Evolutionary conservation across 768 basidiomycete genomes (phyloP), one percentile per base, ranked within the genome.

Genomic region (Mycena polygramma): DNA sequence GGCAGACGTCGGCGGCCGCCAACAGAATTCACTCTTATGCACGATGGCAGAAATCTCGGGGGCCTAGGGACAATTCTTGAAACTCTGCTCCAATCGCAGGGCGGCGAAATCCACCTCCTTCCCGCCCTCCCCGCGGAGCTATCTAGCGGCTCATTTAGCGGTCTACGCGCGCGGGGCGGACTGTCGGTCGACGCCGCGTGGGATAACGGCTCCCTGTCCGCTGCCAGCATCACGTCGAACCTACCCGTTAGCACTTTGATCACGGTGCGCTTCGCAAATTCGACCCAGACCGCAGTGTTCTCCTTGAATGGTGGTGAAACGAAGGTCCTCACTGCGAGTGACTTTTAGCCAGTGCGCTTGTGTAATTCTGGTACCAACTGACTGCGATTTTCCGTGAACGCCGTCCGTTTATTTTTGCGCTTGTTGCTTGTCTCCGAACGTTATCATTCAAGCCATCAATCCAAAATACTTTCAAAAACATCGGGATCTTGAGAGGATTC

Each of bases 1-100:
- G 30, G 30, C 30, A 30, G 30, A 30, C 30, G 30, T 30, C 30
- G 30, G 30, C 6, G 30, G 30, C 30, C 30, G 30, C 30, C 30
- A 30, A 30, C 30, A 2, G 30, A 30, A 30, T 3, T 30, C 30
- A 6, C 30, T 30, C 30, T 30, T 6, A 30, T 30, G 30, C 30
- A 30, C 30, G 30, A 6, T 30, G 30, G 3, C 36, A 65, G 63
- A 20, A 65, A 65, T 22, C 55, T 68, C 26, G 66, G 66, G 10
- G 59, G 58, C 11, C 58, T 68, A 4, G 66, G 66, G 1, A 60
- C 66, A 2, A 63, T 73, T 13, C 60, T 68, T 36, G 73, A 74
- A 52, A 48, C 70, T 19, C 59, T 74, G 20, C 45, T 74, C 39
- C 73, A 74, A 59, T 70, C 69, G 13, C 73, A 74, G 20, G 62